phyloP scores from a whole-genome alignment of 345 rosid genomes.

The Populus simonii region DNA sequence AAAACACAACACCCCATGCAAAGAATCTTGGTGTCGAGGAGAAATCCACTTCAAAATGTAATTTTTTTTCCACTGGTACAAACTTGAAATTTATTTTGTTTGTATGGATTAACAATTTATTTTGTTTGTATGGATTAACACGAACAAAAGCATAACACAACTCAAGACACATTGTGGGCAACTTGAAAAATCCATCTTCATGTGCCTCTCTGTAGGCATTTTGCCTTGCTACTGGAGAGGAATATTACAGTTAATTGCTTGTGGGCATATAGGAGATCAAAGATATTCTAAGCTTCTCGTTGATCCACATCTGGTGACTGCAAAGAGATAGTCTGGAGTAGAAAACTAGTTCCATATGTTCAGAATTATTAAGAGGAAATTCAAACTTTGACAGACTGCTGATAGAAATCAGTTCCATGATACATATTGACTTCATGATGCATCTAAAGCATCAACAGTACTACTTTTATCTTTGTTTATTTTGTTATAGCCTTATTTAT shows the following conservation, averaged over 20 bases:
- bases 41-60: background rate
- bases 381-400: background rate
- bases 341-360: background rate
- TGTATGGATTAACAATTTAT: background rate
- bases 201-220: background rate
- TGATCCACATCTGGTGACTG: background rate
- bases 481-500: background rate
- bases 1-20: background rate
- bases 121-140: background rate
- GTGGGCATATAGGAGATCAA: background rate
- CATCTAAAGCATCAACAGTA: background rate
- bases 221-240: background rate
- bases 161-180: background rate
- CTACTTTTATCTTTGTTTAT: background rate
- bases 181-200: background rate
- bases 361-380: background rate
- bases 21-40: too few species aligned
- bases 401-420: background rate
- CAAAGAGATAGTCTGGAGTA: background rate
- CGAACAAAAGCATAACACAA: background rate
- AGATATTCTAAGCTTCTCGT: background rate
- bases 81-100: background rate
- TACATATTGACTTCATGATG: background rate
- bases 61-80: background rate
- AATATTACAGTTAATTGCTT: too few species aligned